These are phyloP conservation scores for Taiozyma sp. DNA, from an alignment of 1,139 yeast genomes.

Conservation along the genomic window DNA sequence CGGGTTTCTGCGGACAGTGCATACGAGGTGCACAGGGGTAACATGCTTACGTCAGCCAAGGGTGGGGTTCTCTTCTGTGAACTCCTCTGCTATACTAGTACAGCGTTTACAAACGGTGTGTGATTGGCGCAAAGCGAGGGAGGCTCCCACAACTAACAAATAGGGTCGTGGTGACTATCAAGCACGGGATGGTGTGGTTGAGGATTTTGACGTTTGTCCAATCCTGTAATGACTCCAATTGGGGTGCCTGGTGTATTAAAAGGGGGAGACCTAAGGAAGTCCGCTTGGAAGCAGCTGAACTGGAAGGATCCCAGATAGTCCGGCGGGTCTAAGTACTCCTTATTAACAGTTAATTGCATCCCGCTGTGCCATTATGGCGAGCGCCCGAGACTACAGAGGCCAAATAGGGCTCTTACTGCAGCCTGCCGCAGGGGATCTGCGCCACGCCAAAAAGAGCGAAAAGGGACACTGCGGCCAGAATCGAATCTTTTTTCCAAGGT, in stretches of 20 bases:
- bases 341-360: background rate
- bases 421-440: background rate
- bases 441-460: background rate
- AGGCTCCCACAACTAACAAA: background rate
- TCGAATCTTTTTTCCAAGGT: background rate
- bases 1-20: background rate
- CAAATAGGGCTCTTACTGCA: background rate
- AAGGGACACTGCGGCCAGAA: background rate
- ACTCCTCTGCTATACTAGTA: background rate
- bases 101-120: background rate
- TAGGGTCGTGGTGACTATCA: too few relatives aligned
- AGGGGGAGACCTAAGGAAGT: too few relatives aligned
- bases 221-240: background rate
- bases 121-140: background rate
- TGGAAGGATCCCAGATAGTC: background rate
- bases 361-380: background rate
- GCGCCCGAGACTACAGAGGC: too few relatives aligned
- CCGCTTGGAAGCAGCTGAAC: background rate
- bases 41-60: background rate
- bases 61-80: background rate
- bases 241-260: too few relatives aligned
- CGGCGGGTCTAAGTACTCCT: too few relatives aligned
- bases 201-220: too few relatives aligned
- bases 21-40: conserved; percentile 7
- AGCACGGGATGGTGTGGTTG: too few relatives aligned